Evolutionary conservation across 1,284 basidiomycete genomes (phyloP).

Genomic region (Earliella scabrosa): DNA sequence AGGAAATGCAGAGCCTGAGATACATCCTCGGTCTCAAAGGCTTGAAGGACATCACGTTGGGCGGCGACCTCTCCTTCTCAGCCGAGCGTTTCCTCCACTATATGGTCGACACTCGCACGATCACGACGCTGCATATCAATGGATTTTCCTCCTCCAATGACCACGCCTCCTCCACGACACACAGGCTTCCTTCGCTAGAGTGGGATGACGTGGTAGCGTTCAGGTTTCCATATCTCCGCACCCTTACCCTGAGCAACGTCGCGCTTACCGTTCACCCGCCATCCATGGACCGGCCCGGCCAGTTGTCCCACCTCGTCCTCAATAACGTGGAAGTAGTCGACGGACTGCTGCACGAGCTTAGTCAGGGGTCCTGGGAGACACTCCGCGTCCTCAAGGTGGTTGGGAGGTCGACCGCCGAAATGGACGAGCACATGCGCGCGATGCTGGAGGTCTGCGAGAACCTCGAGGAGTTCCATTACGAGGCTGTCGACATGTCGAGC

Average conservation of each 20-base stretch:
- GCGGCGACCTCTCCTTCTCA: conserved; percentile 49
- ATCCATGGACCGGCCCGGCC: conserved; percentile 38
- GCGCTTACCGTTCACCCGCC: conserved; percentile 47
- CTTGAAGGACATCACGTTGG: conserved; percentile 45
- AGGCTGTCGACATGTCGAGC: conserved; percentile 19
- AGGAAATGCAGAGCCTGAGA: conserved; percentile 43
- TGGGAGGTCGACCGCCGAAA: conserved; percentile 36
- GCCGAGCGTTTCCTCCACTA: conserved; percentile 51
- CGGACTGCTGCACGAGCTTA: conserved; percentile 45
- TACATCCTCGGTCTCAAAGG: conserved; percentile 46
- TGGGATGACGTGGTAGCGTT: conserved; percentile 38
- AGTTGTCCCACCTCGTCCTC: conserved; percentile 44
- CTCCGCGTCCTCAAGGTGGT: conserved; percentile 43
- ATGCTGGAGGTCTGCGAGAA: conserved; percentile 38
- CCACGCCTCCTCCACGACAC: conserved; percentile 1
- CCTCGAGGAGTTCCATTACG: conserved; percentile 32
- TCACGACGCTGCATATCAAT: conserved; percentile 51
- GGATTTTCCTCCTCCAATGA: conserved; percentile 33
- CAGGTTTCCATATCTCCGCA: conserved; percentile 32
- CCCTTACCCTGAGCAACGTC: conserved; percentile 45
- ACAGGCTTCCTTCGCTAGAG: conserved; percentile 28
- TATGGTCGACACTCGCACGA: conserved; percentile 42
- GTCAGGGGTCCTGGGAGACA: conserved; percentile 39
- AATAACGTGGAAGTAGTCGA: conserved; percentile 46
- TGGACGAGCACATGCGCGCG: conserved; percentile 44